phyloP scores from a whole-genome alignment of 129 eudicot species.

The Gnaphalium uliginosum region DNA sequence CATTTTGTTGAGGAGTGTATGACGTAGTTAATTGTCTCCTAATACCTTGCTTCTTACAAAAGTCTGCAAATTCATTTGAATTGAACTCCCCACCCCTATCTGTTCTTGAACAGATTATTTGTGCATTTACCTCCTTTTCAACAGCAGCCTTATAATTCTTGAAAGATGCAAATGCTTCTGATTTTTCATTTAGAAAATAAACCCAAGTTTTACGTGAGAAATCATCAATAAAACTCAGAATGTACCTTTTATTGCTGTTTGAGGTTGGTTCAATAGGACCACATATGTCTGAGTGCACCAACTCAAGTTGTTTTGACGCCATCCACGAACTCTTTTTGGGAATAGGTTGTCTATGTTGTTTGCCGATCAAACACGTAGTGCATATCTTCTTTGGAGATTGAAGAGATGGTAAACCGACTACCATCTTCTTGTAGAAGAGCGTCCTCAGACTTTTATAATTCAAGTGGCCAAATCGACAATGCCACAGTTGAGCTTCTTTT shows the following conservation, averaged over 20 bases:
- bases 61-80: too few relatives aligned
- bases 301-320: background rate
- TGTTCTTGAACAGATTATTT: too few relatives aligned
- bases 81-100: too few relatives aligned
- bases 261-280: background rate
- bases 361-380: background rate
- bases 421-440: background rate
- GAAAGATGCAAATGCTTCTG: background rate
- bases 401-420: background rate
- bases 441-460: background rate
- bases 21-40: background rate
- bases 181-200: background rate
- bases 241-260: background rate
- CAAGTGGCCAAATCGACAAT: background rate
- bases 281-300: constrained; percentile 1
- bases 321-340: background rate
- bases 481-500: background rate
- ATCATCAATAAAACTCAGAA: constrained; percentile 12
- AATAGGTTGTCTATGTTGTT: background rate
- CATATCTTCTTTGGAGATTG: background rate
- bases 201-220: background rate
- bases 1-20: background rate
- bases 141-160: background rate
- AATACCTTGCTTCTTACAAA: background rate
- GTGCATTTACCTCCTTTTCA: background rate